These are phyloP conservation scores for Aureobasidium melanogenum DNA, from an alignment of 2,329 filamentous ascomycete genomes.

Conservation along the genomic window DNA sequence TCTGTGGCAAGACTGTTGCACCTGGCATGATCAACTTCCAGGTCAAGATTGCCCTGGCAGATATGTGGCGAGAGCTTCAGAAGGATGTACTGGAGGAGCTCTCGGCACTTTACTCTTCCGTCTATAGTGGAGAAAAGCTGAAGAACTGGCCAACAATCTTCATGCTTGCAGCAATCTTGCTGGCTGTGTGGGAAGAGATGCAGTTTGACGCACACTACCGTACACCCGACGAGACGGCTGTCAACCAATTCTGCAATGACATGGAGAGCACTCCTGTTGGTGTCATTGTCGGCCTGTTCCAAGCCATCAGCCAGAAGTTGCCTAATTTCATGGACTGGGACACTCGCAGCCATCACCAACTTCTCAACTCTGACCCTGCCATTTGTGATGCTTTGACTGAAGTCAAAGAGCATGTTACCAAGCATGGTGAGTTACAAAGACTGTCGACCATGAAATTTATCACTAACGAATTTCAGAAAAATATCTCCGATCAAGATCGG, in stretches of 20 bases:
- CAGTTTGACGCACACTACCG: constrained; percentile 98
- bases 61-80: constrained; percentile 96
- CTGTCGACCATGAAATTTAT: background rate
- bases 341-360: constrained; percentile 77
- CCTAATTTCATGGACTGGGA: constrained; percentile 93
- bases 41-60: constrained; percentile 92
- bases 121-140: constrained; percentile 92
- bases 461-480: constrained; percentile 51
- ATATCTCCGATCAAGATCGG: constrained; percentile 72
- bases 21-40: constrained; percentile 99
- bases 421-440: constrained; percentile 65
- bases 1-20: constrained; percentile 79
- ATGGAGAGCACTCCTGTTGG: constrained; percentile 96
- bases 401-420: constrained; percentile 82
- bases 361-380: constrained; percentile 82
- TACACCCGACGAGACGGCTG: constrained; percentile 70
- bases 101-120: constrained; percentile 86
- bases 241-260: constrained; percentile 90
- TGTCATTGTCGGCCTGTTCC: constrained; percentile 93
- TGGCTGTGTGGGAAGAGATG: constrained; percentile 97
- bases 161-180: constrained; percentile 85
- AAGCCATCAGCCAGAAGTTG: constrained; percentile 94
- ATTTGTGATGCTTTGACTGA: constrained; percentile 96
- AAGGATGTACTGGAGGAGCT: constrained; percentile 94
- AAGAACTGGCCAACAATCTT: constrained; percentile 99